Base-by-base conservation (phyloP, 2,329 filamentous ascomycete species). In the Verticillium isaacii region DNA sequence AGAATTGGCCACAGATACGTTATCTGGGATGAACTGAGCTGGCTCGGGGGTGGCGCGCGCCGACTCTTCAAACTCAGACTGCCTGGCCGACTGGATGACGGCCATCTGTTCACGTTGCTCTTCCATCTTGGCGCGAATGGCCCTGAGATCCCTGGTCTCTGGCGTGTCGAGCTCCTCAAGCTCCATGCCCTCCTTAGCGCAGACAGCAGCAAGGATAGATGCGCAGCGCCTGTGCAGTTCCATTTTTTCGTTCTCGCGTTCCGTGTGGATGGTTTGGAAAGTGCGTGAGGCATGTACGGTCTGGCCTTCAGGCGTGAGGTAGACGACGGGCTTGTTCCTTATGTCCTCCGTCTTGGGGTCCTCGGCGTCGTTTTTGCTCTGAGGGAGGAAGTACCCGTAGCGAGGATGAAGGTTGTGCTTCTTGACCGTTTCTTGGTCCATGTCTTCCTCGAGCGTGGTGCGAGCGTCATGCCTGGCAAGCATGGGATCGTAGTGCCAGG, bases 401-500 rank as follows among this genome's bases (percentile, higher is more conserved):
- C 74, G 78, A 1, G 84, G 83, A 61, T 87, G 85, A 6, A 87
- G 68, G 6, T 71, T 72, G 68, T 84, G 75, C 63, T 78, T 80
- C 66, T 78, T 75, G 58, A 87, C 75, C 57, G 80, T 68, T 3
- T 79, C 77, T 52, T 80, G 72, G 69, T 86, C 82, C 57, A 86
- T 77, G 60, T 85, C 83, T 14, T 77, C 77, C 0, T 80, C 78
- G 2, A 71, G 73, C 41, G 81, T 79, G 23, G 73, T 72, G 19
- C 82, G 80, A 61, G 77, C 80, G 67, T 87, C 83, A 69, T 82
- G 85, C 64, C 79, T 78, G 65, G 77, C 79, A 63, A 82, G 78
- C 62, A 80, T 80, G 62, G 81, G 80, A 66, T 87, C 85, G 63
- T 83, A 75, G 67, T 85, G 83, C 71, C 83, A 75, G 61, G 78